These are phyloP conservation scores for Salvia rosmarinus DNA, from an alignment of 257 asterid genomes.

Conservation along the genomic window DNA sequence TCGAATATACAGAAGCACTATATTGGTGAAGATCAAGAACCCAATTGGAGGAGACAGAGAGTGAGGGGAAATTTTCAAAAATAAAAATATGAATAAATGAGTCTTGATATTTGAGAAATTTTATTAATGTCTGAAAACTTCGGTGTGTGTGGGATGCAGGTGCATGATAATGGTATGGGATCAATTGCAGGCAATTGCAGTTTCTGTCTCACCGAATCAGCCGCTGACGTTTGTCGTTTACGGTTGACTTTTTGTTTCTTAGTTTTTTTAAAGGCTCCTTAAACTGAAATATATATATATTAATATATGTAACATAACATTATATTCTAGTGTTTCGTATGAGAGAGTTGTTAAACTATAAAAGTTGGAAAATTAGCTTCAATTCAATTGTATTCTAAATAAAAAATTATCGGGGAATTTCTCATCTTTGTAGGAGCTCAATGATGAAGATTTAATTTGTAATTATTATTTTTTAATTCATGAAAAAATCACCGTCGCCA, in stretches of 20 bases:
- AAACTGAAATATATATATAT: too few species aligned
- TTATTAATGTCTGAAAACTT: slow-evolving; percentile 18
- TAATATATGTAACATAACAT: too few species aligned
- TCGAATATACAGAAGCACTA: slow-evolving; percentile 11
- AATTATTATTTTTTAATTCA: too few species aligned
- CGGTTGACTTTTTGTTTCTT: slow-evolving; percentile 12
- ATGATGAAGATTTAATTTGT: too few species aligned
- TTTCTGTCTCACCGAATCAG: slow-evolving; percentile 14
- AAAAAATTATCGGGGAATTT: too few species aligned
- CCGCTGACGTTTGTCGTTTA: slow-evolving; percentile 31
- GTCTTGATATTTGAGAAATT: slow-evolving; percentile 25
- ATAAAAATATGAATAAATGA: neutral
- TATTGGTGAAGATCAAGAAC: slow-evolving; percentile 19
- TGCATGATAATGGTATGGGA: slow-evolving; percentile 29
- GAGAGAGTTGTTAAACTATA: too few species aligned
- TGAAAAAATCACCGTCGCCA: too few species aligned
- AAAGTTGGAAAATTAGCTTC: too few species aligned
- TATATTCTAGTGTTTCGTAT: too few species aligned
- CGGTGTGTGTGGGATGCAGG: slow-evolving; percentile 6
- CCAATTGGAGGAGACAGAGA: slow-evolving; percentile 10
- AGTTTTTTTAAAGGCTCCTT: too few species aligned
- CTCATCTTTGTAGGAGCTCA: too few species aligned
- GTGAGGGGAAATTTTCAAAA: neutral
- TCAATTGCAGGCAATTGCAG: slow-evolving; percentile 29
- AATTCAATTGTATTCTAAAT: too few species aligned